Evolutionary conservation across 768 basidiomycete species (phyloP).

Genomic region (Russula virescens): DNA sequence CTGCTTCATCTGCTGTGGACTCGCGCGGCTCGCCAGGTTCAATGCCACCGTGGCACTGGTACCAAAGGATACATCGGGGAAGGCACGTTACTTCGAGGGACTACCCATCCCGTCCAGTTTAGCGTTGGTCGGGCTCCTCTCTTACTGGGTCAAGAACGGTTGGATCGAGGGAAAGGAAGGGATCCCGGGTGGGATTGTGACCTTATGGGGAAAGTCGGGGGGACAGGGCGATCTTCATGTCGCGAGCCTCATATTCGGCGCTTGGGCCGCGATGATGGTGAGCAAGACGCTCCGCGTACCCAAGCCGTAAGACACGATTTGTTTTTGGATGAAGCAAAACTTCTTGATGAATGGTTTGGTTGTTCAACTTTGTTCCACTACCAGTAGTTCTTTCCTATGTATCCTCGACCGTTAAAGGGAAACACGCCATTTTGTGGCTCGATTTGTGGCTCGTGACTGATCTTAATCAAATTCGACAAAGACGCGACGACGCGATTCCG

Average conservation of each 20-base stretch:
- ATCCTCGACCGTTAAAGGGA: background rate
- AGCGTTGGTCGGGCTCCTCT: constrained; percentile 68
- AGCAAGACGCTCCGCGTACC: constrained; percentile 92
- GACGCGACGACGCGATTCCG: background rate
- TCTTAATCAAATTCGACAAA: too few relatives aligned
- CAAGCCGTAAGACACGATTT: constrained; percentile 45
- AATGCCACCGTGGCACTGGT: constrained; percentile 96
- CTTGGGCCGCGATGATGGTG: constrained; percentile 96
- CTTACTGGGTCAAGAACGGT: constrained; percentile 76
- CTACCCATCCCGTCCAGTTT: constrained; percentile 93
- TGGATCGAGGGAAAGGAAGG: constrained; percentile 79
- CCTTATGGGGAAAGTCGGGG: constrained; percentile 64
- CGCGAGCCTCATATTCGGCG: constrained; percentile 67
- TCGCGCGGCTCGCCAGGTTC: constrained; percentile 95
- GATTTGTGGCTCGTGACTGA: too few relatives aligned
- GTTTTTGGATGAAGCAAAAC: background rate
- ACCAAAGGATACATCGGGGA: constrained; percentile 82
- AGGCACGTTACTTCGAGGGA: constrained; percentile 94
- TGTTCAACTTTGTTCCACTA: background rate
- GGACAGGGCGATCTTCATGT: constrained; percentile 83
- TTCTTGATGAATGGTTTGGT: background rate
- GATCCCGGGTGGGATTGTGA: constrained; percentile 68
- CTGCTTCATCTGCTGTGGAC: constrained; percentile 90
- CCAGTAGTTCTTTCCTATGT: background rate
- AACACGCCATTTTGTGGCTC: too few relatives aligned